A percentile compares a stretch with the other conserved stretches of the same genome.
Evolutionary conservation across 2,329 filamentous ascomycete species (phyloP).

Genomic region (Aspergillus sp.): DNA sequence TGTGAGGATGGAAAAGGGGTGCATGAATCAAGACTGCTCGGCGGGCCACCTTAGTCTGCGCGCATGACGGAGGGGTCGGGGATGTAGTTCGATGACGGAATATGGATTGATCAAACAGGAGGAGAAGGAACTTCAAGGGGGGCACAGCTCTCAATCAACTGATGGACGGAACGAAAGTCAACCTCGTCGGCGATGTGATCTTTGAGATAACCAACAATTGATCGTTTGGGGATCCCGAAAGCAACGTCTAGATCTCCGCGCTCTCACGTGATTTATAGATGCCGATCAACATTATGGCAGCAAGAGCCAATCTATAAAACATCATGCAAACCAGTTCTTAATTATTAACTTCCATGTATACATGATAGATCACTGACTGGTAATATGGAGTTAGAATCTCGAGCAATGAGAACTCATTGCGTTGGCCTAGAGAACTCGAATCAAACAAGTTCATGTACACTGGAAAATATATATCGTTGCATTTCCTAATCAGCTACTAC

Average conservation of each 20-base stretch:
- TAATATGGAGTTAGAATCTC: no score
- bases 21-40: slow-evolving; percentile 62
- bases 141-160: not conserved
- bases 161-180: not conserved
- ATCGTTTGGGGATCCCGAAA: slow-evolving; percentile 1
- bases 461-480: no score
- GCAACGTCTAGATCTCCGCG: slow-evolving; percentile 11
- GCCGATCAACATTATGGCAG: not conserved
- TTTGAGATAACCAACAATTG: not conserved
- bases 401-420: no score
- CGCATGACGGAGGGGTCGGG: slow-evolving; percentile 29
- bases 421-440: no score
- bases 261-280: slow-evolving; percentile 10
- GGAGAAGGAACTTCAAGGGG: slow-evolving; percentile 1
- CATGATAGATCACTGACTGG: no score
- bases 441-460: no score
- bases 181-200: not conserved
- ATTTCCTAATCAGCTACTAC: no score
- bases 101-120: not conserved
- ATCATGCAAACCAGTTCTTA: not conserved
- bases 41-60: slow-evolving; percentile 26
- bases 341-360: not conserved
- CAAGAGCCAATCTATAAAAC: not conserved
- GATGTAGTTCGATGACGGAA: not conserved
- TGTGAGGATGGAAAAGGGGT: slow-evolving; percentile 94